A percentile compares a stretch with the other conserved stretches of the same genome.
These are phyloP conservation scores for Eremochloa ophiuroides DNA, from an alignment of 176 grass and related monocot genomes.

Conservation along the genomic window DNA sequence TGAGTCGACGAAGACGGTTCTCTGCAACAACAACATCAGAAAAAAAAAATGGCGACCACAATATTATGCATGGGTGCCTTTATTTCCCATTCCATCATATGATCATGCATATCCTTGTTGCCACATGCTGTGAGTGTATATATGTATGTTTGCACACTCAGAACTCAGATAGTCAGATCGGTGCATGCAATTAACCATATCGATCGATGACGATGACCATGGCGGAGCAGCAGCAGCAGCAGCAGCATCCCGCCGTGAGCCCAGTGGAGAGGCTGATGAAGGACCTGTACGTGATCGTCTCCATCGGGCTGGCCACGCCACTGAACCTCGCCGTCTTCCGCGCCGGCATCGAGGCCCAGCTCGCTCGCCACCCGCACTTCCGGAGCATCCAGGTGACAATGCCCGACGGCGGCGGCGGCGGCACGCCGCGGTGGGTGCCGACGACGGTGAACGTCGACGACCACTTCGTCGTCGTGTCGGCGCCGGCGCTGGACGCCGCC, in stretches of 20 bases:
- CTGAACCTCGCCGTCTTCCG: conserved; percentile 1
- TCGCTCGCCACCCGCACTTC: background rate
- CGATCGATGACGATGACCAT: background rate
- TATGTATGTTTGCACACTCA: too few species aligned
- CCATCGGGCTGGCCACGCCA: background rate
- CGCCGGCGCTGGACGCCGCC: background rate
- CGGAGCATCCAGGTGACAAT: conserved; percentile 7
- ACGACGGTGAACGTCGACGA: conserved; percentile 37
- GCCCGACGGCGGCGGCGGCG: too few species aligned
- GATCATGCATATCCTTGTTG: too few species aligned
- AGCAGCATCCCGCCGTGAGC: too few species aligned
- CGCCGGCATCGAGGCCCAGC: background rate
- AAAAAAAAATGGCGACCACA: too few species aligned
- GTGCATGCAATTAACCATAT: too few species aligned
- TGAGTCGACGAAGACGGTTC: too few species aligned
- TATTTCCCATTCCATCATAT: too few species aligned
- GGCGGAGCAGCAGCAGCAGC: background rate
- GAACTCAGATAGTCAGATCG: too few species aligned
- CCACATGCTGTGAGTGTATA: too few species aligned
- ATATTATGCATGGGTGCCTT: too few species aligned
- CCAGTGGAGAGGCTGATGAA: background rate
- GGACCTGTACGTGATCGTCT: background rate
- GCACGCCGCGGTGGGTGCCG: conserved; percentile 37
- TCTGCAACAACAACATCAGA: too few species aligned
- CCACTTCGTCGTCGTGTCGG: conserved; percentile 49